These are phyloP conservation scores for Kokia cookei DNA, from an alignment of 441 rosid species.

Conservation along the genomic window DNA sequence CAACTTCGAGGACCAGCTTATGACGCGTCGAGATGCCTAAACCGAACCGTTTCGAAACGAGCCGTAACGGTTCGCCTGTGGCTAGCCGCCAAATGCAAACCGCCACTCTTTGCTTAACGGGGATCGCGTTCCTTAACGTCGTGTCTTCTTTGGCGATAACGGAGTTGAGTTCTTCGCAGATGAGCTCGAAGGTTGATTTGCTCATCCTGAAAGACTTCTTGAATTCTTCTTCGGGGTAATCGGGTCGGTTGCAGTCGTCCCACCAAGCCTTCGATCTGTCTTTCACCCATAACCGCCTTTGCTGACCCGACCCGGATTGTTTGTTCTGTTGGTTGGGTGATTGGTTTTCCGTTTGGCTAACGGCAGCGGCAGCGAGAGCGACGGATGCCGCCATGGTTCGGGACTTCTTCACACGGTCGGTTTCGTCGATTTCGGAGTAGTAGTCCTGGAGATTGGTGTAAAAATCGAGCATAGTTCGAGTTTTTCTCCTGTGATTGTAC, in stretches of 20 bases:
- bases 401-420: conserved; percentile 35
- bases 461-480: conserved; percentile 50
- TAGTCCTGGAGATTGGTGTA: conserved; percentile 43
- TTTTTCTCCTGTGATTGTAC: conserved; percentile 44
- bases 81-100: conserved; percentile 78
- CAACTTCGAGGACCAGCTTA: conserved; percentile 72
- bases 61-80: conserved; percentile 68
- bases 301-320: conserved; percentile 40
- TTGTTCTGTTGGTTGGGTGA: background rate
- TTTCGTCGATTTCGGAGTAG: conserved; percentile 42
- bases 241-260: conserved; percentile 67
- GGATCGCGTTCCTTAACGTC: conserved; percentile 61
- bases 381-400: conserved; percentile 44
- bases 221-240: conserved; percentile 65
- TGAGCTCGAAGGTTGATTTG: conserved; percentile 51
- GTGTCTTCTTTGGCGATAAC: conserved; percentile 78
- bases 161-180: conserved; percentile 64
- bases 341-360: background rate
- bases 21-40: conserved; percentile 78
- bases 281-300: conserved; percentile 69
- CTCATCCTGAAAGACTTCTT: conserved; percentile 67
- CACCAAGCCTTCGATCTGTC: conserved; percentile 75
- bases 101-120: conserved; percentile 74
- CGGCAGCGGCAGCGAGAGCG: conserved; percentile 15
- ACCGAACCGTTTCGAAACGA: conserved; percentile 70